A percentile compares a stretch with the other conserved stretches of the same genome.
phyloP scores from a whole-genome alignment of 2,329 filamentous ascomycete species.

The Trichoderma koningii region DNA sequence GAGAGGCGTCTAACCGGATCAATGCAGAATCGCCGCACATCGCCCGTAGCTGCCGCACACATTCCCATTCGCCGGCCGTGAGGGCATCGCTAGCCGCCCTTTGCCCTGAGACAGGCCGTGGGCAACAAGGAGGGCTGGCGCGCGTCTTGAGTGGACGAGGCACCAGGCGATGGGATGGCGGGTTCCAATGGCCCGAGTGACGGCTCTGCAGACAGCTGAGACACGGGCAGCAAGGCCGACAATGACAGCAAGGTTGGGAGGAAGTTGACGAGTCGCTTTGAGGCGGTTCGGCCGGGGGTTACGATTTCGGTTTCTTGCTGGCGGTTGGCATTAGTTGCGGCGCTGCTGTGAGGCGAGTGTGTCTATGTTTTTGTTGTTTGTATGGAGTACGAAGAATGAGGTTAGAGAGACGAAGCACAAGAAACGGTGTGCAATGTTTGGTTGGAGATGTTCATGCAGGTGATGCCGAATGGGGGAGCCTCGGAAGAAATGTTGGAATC shows the following conservation, averaged over 20 bases:
- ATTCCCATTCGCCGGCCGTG: conserved; percentile 5
- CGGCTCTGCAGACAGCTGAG: conserved; percentile 11
- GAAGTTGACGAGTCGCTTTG: conserved; percentile 21
- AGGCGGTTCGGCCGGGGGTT: neutral
- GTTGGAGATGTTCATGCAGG: conserved; percentile 10
- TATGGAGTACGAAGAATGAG: neutral
- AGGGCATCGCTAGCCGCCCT: conserved; percentile 11
- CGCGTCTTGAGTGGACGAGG: conserved; percentile 13
- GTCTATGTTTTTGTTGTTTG: neutral
- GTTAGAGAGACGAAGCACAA: no score
- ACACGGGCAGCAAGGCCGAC: neutral
- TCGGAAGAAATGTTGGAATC: conserved; percentile 18
- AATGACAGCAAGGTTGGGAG: neutral
- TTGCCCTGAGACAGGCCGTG: conserved; percentile 26
- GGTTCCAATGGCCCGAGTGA: conserved; percentile 7
- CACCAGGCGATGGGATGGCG: conserved; percentile 19
- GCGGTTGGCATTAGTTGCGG: conserved; percentile 9
- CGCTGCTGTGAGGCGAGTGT: neutral
- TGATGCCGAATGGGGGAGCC: conserved; percentile 13
- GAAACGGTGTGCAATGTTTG: no score
- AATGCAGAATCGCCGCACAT: neutral
- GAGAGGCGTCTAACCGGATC: conserved; percentile 1
- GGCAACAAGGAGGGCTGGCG: conserved; percentile 21
- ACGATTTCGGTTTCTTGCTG: neutral
- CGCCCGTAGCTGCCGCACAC: neutral